Base-by-base conservation (phyloP, 2,329 filamentous ascomycete species). In the Cladosporium halotolerans region DNA sequence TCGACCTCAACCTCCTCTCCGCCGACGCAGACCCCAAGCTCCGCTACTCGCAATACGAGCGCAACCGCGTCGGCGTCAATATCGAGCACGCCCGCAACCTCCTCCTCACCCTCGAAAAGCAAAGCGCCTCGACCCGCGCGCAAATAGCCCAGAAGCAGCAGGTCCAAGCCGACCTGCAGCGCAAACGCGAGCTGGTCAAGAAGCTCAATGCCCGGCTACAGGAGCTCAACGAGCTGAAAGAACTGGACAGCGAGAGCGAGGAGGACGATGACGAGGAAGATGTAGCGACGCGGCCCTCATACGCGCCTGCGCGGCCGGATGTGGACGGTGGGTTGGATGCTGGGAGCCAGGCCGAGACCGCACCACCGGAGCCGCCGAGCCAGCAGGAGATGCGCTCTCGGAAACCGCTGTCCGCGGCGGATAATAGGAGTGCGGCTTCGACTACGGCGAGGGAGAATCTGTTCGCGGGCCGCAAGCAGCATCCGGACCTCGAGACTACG, bases 101-200 rank as follows among this genome's bases (percentile, higher is more conserved):
- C 31, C 80, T 91, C 53, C 79, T 85, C 16, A 83, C 79, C 55
- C 78, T 89, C 40, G 88, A 90, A 66, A 85, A 88, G 62, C 81
- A 86, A 60, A 78, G 82, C 5, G 70, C 80, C 11, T 14, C 42
- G 6, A 23, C 32, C 10, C 84, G 84, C 65, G 72, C 79, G 32
- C 78, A 79, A 53, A 36, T 51, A n/a, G 68, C 76, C 4, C 80
- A 79, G 55, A 80, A 82, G 60, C 75, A 82, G 57, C 79, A 84
- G 54, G 66, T 79, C 14, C 85, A 89, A 67, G 70, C 73, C 18
- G 83, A 86, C 57, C 73, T 92, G 32, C 77, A 80, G 56, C 71
- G 73, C 41, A 86, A 88, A 63, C 79, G 84, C 54, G 82, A 86
- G 34, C 66, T 81, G 4, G 75, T 90, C 48, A 85, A 88, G 61